phyloP scores from a whole-genome alignment of 108 stramenopile species.

The Seminavis robusta region DNA sequence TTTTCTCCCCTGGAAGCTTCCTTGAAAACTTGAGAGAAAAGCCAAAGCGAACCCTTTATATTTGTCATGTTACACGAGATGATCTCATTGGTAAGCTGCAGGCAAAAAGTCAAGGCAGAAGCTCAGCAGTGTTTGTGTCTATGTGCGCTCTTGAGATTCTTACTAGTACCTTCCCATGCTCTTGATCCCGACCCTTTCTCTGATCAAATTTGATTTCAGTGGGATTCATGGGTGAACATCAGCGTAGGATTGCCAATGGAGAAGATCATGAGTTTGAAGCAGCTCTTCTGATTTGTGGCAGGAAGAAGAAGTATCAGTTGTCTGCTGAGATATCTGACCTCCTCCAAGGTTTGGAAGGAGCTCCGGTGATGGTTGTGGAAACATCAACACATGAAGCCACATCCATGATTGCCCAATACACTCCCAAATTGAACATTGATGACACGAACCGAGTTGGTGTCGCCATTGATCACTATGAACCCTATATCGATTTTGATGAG shows the following conservation, averaged over 20 bases:
- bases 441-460: constrained; percentile 61
- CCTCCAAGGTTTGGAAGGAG: constrained; percentile 36
- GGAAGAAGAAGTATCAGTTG: constrained; percentile 55
- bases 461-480: constrained; percentile 83
- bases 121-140: too few relatives aligned
- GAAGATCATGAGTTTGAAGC: constrained; percentile 34
- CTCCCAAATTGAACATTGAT: constrained; percentile 81
- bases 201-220: constrained; percentile 50
- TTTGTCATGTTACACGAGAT: constrained; percentile 78
- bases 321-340: constrained; percentile 51
- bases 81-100: too few relatives aligned
- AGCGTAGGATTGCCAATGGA: constrained; percentile 35
- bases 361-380: constrained; percentile 50
- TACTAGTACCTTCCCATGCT: not conserved
- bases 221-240: constrained; percentile 78
- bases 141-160: not conserved
- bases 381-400: constrained; percentile 68
- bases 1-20: constrained; percentile 72
- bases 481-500: constrained; percentile 86
- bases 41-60: constrained; percentile 67
- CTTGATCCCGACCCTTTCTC: constrained; percentile 7
- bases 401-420: constrained; percentile 57
- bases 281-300: constrained; percentile 70
- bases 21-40: constrained; percentile 71
- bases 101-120: too few relatives aligned